These are phyloP conservation scores for Solanum stenotomum DNA, from an alignment of 257 asterid species.

Conservation along the genomic window DNA sequence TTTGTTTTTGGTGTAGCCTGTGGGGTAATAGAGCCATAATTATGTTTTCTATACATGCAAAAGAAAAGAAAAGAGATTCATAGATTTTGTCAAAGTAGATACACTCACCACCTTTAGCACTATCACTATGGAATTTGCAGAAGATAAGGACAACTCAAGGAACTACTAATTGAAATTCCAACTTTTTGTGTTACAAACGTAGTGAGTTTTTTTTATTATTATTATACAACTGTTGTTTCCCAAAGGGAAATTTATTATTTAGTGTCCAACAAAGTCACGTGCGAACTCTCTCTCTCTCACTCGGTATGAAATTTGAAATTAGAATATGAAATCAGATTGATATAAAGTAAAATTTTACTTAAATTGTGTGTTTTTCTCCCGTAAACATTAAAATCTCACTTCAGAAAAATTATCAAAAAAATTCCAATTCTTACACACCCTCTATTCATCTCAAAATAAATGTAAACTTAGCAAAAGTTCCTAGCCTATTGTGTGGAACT, in stretches of 20 bases:
- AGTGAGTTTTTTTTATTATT: background rate
- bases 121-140: background rate
- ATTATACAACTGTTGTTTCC: background rate
- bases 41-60: background rate
- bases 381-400: background rate
- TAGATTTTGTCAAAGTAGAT: background rate
- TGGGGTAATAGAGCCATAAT: background rate
- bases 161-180: background rate
- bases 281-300: background rate
- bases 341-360: background rate
- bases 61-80: background rate
- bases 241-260: background rate
- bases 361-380: fast-evolving
- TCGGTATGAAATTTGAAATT: too few species aligned
- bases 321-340: background rate
- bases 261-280: background rate
- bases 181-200: background rate
- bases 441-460: background rate
- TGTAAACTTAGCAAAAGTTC: background rate
- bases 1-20: background rate
- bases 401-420: too few species aligned
- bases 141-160: slow-evolving; percentile 7
- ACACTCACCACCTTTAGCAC: background rate
- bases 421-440: background rate
- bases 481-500: background rate